Evolutionary conservation across 2,329 filamentous ascomycete genomes (phyloP), one percentile per base, ranked within the genome.

Genomic region (Arthrinium puccinioides): DNA sequence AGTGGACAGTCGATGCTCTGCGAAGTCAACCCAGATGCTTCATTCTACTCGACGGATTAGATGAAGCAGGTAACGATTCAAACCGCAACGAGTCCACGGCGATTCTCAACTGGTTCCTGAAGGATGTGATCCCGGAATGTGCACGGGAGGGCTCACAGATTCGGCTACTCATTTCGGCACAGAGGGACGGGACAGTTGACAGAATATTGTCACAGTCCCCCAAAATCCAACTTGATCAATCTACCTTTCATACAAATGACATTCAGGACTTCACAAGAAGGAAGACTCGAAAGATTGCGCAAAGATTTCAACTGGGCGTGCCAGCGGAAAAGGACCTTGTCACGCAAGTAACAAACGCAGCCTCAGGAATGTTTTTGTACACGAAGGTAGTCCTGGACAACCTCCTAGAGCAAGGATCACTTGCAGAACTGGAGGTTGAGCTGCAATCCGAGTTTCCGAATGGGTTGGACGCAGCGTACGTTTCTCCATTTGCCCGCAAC

Each of bases 381-480:
- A 43, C 35, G 1, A 51, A 44, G 23, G 23, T 51, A n/a, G 48
- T 51, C 13, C 28, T 49, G 21, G 37, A 45, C 15, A 49, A 51
- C 18, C 46, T 51, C 9, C 29, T 43, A 8, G 15, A 24, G 6
- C 48, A 49, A 37, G 37, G 32, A 3, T 43, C 42, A 1, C 7
- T 9, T 8, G 32, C 28, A 14, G 64, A 46, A 9, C 30, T 51
- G 9, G 39, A 46, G 2, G 29, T 9, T 9, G 29, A 32, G 7
- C 15, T 32, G 29, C 20, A 21, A 1, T 18, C 11, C 3, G 15
- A 21, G 4, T 32, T 32, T 4, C 29, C 29, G 2, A 20, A 32
- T 5, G 29, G 29, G 4, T 14, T 32, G 11, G 6, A 21, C 7
- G 29, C 20, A 9, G 29, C 29, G 29, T 21, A 9, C 1, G 29